A percentile compares a stretch with the other conserved stretches of the same genome.
phyloP scores from a whole-genome alignment of 306 rosid genomes.

The Quercus agrifolia region DNA sequence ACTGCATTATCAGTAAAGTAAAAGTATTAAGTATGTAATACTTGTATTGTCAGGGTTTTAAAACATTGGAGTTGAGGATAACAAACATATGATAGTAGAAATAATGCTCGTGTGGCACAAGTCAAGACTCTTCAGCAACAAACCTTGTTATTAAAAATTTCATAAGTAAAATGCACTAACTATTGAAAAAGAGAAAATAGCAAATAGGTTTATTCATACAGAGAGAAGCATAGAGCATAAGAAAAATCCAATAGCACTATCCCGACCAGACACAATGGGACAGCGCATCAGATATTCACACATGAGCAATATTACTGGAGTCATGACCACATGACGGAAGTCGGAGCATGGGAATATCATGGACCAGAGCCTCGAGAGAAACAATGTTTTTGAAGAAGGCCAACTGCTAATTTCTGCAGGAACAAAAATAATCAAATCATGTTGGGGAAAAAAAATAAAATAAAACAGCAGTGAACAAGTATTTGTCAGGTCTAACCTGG shows the following conservation, averaged over 20 bases:
- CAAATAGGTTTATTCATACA: conserved; percentile 45
- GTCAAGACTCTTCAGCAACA: conserved; percentile 3
- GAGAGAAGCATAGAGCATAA: conserved; percentile 81
- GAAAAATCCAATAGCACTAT: conserved; percentile 78
- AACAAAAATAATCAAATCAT: conserved; percentile 16
- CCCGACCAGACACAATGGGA: conserved; percentile 68
- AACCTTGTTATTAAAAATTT: not conserved
- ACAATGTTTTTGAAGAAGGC: conserved; percentile 83
- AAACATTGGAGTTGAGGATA: not conserved
- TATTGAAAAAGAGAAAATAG: not conserved
- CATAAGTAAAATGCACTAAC: not conserved
- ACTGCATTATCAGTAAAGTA: not conserved
- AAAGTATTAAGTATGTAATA: not conserved
- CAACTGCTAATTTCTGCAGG: conserved; percentile 73
- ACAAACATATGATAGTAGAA: not conserved
- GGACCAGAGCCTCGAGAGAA: conserved; percentile 91
- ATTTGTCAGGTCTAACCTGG: too few relatives aligned
- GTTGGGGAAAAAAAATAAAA: too few relatives aligned
- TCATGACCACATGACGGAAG: conserved; percentile 87
- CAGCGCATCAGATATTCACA: conserved; percentile 91
- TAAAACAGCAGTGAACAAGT: too few relatives aligned
- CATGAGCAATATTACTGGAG: conserved; percentile 69
- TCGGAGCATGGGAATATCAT: conserved; percentile 88
- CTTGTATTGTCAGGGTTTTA: not conserved
- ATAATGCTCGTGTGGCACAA: conserved; percentile 1